phyloP scores from a whole-genome alignment of 768 basidiomycete species.

The Cystoderma amianthinum region DNA sequence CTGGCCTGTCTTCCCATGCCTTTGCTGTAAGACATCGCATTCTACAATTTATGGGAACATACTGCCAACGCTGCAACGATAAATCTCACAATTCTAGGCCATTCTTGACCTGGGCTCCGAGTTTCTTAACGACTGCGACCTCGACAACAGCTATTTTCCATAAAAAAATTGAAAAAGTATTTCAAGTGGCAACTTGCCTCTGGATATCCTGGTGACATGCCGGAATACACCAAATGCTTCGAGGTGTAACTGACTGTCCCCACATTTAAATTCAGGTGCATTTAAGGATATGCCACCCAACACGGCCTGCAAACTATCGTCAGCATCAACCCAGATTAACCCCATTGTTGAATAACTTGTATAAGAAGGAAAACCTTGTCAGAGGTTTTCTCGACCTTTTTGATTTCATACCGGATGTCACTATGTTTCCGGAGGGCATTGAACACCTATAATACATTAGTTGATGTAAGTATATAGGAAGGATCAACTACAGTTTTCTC shows the following conservation, averaged over 20 bases:
- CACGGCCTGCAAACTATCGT: slow-evolving; percentile 60
- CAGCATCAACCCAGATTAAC: too few relatives aligned
- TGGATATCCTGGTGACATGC: slow-evolving; percentile 69
- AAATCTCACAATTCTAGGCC: slow-evolving; percentile 68
- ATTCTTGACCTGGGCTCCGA: slow-evolving; percentile 62
- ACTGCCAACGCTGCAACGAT: too few relatives aligned
- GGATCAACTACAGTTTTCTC: slow-evolving; percentile 56
- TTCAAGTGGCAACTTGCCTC: slow-evolving; percentile 38
- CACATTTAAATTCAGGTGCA: slow-evolving; percentile 58
- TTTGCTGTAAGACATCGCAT: slow-evolving; percentile 74
- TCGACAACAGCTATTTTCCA: slow-evolving; percentile 63
- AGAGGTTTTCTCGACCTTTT: slow-evolving; percentile 58
- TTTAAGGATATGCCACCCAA: slow-evolving; percentile 67
- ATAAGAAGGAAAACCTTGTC: slow-evolving; percentile 82
- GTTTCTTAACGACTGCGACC: slow-evolving; percentile 57
- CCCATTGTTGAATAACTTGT: too few relatives aligned
- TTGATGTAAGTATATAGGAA: background rate
- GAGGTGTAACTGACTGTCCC: slow-evolving; percentile 65
- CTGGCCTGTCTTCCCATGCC: slow-evolving; percentile 87
- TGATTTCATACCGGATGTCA: slow-evolving; percentile 76
- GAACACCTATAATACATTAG: slow-evolving; percentile 29
- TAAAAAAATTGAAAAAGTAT: slow-evolving; percentile 3
- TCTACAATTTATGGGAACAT: slow-evolving; percentile 24
- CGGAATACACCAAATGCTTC: slow-evolving; percentile 69
- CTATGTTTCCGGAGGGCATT: slow-evolving; percentile 63